Base-by-base conservation (phyloP, 352 stramenopile species). In the Detonula confervacea region DNA sequence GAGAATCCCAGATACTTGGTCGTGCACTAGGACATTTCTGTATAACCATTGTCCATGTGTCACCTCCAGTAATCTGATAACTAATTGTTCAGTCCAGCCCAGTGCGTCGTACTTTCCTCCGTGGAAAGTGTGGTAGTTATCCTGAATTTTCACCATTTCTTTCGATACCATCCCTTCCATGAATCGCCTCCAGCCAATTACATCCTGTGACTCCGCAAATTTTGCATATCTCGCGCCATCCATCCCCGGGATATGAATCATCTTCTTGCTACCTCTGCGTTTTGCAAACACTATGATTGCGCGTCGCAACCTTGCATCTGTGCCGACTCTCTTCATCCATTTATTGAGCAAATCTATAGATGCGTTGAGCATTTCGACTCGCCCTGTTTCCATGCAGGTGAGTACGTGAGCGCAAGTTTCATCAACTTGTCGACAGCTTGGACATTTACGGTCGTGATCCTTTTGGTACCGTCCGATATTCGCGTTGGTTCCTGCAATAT, bases 1-100 rank as follows among this genome's bases (percentile, higher is more conserved):
- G 8, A 37, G 8, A 0, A 42, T 18, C 1, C 55, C 56, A 4
- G 68, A 0, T 11, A 66, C 14, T 18, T 7, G 18, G 60, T 77
- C 57, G 16, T 69, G 56, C 12, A 77, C 68, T 6, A 47, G 1
- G 2, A 71, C 18, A 33, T 71, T 78, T 7, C 47, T 0, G 22
- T 78, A 78, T 8, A 71, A 9, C 47, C 69, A 78, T 39, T 71
- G 59, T 0, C 57, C 47, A 33, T 78, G 69, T n/a, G 47, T 78
- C 0, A 46, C 30, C 25, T 78, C 57, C 6, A 78, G n/a, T 14
- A 78, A 25, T n/a, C 71, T 62, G 0, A 27, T 57, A 1, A 78
- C 47, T n/a, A 78, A 30, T 18, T 24, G 27, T 14, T 22, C 4
- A 20, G 24, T 14, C 69, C 69, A 78, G 8, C 9, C 9, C 39